Evolutionary conservation across 1,284 basidiomycete species (phyloP), one percentile per base, ranked within the genome.

Genomic region (Anthracocystis walkeri): DNA sequence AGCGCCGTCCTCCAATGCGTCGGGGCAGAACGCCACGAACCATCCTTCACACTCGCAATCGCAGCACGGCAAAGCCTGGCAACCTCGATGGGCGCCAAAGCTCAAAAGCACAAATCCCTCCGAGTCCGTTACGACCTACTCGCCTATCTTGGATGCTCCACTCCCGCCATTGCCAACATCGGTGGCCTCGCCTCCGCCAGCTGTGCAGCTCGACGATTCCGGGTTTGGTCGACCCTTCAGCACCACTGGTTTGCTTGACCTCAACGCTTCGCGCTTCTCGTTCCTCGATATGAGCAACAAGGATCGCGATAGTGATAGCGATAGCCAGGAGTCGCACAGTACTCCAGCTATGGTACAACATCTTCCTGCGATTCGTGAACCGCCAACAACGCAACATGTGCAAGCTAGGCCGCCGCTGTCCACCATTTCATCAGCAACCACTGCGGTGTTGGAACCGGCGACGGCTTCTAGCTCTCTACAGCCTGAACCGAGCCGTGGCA

Each of bases 21-120:
- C 52, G 1, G 27, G 4, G 29, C 49, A 50, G 7, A 54, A 35
- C 51, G 5, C 18, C 6, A 21, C n/a, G 6, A 4, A 46, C 5
- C 31, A 50, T 11, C 33, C 52, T 11, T 25, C 42, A 4, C 31
- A 18, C 48, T 52, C 45, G 44, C 63, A 58, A 46, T 18, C 25
- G 11, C 45, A 27, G 21, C 20, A 48, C 20, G 33, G 14, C 27
- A 65, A 61, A 41, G 53, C 16, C 4, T 75, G 72, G 72, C 62
- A 69, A 25, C 72, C 65, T 2, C 57, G 72, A 53, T 75, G 72
- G 72, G 66, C 72, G 25, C 72, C 72, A 5, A 75, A 60, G 38
- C 53, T 68, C 29, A 74, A 63, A 25, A 57, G 58, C 18, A 59
- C 56, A 14, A 61, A 38, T 29, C 62, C 58, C 1, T 60, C 68